A percentile compares a stretch with the other conserved stretches of the same genome.
These are phyloP conservation scores for Coemansia sp. DNA, from an alignment of 192 early-diverging fungal species.

Conservation along the genomic window DNA sequence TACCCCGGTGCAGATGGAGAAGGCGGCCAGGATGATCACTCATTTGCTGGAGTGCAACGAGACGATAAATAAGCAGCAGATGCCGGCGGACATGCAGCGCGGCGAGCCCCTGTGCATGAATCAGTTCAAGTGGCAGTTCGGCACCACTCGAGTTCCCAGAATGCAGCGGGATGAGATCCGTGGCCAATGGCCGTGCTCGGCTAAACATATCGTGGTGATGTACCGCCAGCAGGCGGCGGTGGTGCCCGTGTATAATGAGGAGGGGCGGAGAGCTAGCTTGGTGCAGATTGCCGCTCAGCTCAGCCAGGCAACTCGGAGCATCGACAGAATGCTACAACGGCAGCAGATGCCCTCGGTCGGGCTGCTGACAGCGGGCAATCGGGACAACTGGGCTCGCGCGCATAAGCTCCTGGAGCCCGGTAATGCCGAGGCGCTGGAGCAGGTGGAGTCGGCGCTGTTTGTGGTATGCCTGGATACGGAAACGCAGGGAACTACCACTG, in stretches of 20 bases:
- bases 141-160: conserved; percentile 73
- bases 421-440: conserved; percentile 60
- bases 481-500: conserved; percentile 58
- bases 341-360: conserved; percentile 61
- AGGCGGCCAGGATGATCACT: conserved; percentile 73
- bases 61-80: conserved; percentile 58
- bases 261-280: conserved; percentile 64
- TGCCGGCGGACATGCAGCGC: conserved; percentile 71
- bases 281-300: conserved; percentile 47
- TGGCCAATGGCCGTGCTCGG: conserved; percentile 66
- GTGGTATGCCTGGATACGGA: conserved; percentile 79
- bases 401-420: conserved; percentile 48
- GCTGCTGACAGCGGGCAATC: conserved; percentile 78
- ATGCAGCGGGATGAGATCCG: conserved; percentile 66
- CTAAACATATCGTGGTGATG: conserved; percentile 82
- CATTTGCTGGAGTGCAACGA: conserved; percentile 75
- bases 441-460: conserved; percentile 81
- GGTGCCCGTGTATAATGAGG: conserved; percentile 69
- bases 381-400: conserved; percentile 82
- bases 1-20: conserved; percentile 71
- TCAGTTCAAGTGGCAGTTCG: conserved; percentile 87
- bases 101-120: conserved; percentile 87
- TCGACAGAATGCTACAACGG: conserved; percentile 17
- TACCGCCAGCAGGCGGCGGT: conserved; percentile 80
- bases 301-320: conserved; percentile 10